These are phyloP conservation scores for Globisporangium mamillatum DNA, from an alignment of 352 stramenopile genomes.

Conservation along the genomic window DNA sequence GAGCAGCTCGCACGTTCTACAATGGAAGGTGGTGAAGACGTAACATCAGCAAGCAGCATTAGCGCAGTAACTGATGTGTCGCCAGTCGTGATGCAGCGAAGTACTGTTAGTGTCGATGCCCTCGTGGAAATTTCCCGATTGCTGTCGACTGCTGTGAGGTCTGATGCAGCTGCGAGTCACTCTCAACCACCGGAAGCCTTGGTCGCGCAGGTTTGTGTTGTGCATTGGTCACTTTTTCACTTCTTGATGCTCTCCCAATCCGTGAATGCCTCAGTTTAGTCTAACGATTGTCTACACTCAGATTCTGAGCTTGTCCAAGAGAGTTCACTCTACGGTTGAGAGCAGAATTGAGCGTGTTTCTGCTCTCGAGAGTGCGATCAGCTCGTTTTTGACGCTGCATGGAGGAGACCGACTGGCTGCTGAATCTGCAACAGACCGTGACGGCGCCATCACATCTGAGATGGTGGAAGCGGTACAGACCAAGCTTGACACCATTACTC, in stretches of 20 bases:
- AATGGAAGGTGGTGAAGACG: too few species aligned
- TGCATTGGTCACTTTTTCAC: too few species aligned
- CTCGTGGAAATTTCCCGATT: slow-evolving; percentile 22
- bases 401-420: slow-evolving; percentile 9
- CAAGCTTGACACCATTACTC: slow-evolving; percentile 17
- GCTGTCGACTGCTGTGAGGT: slow-evolving; percentile 10
- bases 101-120: neutral
- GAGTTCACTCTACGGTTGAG: slow-evolving; percentile 11
- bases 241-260: neutral
- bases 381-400: slow-evolving; percentile 31
- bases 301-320: slow-evolving; percentile 21
- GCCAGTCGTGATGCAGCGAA: neutral
- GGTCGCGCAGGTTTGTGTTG: slow-evolving; percentile 19
- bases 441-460: neutral
- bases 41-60: neutral
- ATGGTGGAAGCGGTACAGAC: neutral
- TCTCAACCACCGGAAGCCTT: slow-evolving; percentile 16
- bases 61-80: neutral
- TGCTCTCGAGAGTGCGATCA: slow-evolving; percentile 19
- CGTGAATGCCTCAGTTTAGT: neutral
- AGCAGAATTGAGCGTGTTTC: neutral
- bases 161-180: neutral
- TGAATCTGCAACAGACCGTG: neutral
- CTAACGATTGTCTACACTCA: neutral
- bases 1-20: neutral